Conservation (phyloP, 169 alveolate species). For the Perkinsus olseni region DNA sequence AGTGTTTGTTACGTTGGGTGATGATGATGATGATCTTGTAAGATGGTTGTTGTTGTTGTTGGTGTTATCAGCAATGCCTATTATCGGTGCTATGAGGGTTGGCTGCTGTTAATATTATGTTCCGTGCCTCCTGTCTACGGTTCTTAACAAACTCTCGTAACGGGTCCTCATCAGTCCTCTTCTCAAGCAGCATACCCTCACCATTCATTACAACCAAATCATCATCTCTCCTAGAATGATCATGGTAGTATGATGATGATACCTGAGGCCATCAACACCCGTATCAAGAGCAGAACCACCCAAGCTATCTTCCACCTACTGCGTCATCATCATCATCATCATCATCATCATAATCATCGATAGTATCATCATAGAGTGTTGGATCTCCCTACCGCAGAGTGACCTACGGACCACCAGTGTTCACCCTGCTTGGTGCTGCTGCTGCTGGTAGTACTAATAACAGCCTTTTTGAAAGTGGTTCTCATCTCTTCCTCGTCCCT, state of each 20-base stretch:
- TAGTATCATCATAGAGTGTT: not conserved
- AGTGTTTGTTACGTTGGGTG: too few relatives aligned
- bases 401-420: slow-evolving; percentile 12
- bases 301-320: not conserved
- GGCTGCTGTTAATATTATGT: slow-evolving; percentile 58
- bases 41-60: too few relatives aligned
- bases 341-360: not conserved
- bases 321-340: not conserved
- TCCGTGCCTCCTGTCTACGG: slow-evolving; percentile 58
- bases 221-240: too few relatives aligned
- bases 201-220: not conserved
- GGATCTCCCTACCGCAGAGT: slow-evolving; percentile 17
- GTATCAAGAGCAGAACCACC: too few relatives aligned
- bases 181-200: slow-evolving; percentile 15
- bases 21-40: too few relatives aligned
- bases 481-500: slow-evolving; percentile 73
- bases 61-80: too few relatives aligned
- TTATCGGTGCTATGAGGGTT: slow-evolving; percentile 65
- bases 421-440: slow-evolving; percentile 54
- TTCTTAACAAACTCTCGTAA: slow-evolving; percentile 67
- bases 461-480: slow-evolving; percentile 57
- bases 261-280: too few relatives aligned
- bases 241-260: too few relatives aligned
- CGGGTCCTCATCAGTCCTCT: slow-evolving; percentile 59
- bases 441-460: slow-evolving; percentile 56